phyloP scores from a whole-genome alignment of 164 flowering plant species.

The Chloranthus sessilifolius region DNA sequence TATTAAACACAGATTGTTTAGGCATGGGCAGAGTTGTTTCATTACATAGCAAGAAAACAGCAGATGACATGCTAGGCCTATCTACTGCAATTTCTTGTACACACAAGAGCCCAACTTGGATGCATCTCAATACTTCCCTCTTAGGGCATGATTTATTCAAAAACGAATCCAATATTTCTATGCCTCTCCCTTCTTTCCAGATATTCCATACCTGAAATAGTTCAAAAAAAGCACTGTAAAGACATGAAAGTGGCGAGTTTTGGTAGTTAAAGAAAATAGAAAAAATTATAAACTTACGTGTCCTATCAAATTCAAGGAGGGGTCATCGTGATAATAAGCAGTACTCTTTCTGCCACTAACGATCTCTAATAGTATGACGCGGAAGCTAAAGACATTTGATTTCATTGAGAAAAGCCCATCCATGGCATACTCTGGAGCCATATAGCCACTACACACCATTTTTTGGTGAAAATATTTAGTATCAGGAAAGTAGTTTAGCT shows the following conservation, averaged over 20 bases:
- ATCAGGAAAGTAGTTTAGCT: no score
- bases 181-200: slow-evolving; percentile 6
- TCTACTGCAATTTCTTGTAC: slow-evolving; percentile 9
- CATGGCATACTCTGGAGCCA: no score
- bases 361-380: no score
- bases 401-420: no score
- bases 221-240: neutral
- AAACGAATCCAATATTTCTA: slow-evolving; percentile 4
- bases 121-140: slow-evolving; percentile 1
- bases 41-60: slow-evolving; percentile 1
- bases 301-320: no score
- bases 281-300: no score
- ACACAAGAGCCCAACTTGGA: slow-evolving; percentile 10
- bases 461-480: no score
- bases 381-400: no score
- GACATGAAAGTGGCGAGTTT: neutral
- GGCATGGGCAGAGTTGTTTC: slow-evolving; percentile 6
- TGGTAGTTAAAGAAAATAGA: neutral
- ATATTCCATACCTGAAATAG: slow-evolving; percentile 8
- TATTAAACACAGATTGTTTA: slow-evolving; percentile 4
- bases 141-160: neutral
- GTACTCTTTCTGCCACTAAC: no score
- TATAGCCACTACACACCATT: no score
- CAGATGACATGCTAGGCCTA: slow-evolving; percentile 6
- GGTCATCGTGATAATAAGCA: no score